Evolutionary conservation across 2,329 filamentous ascomycete species (phyloP).

Genomic region (Cryphonectria carpinicola): DNA sequence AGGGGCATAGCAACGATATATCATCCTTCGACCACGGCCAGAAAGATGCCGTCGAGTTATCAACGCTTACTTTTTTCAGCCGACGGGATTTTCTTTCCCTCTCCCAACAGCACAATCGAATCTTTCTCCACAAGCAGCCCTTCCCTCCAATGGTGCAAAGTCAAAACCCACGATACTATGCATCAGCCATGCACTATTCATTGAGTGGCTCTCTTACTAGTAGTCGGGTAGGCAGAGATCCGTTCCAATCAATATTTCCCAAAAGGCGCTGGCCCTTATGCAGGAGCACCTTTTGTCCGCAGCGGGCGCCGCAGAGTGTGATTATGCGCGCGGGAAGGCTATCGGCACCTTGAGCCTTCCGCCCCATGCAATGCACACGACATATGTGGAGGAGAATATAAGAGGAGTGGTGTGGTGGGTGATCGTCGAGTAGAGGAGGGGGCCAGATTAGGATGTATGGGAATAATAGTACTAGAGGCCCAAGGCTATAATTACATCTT

Average conservation of each 20-base stretch:
- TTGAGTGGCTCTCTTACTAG: background rate
- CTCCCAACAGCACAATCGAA: background rate
- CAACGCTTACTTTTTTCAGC: background rate
- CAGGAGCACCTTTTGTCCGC: background rate
- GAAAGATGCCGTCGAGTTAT: background rate
- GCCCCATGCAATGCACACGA: background rate
- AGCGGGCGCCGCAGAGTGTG: background rate
- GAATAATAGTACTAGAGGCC: background rate
- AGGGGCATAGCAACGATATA: background rate
- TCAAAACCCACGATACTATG: background rate
- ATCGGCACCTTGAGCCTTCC: background rate
- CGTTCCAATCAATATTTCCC: slow-evolving; percentile 9
- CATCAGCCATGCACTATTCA: background rate
- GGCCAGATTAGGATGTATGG: background rate
- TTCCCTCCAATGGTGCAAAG: background rate
- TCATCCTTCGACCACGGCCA: background rate
- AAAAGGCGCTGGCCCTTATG: background rate
- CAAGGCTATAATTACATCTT: background rate
- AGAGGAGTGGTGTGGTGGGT: background rate
- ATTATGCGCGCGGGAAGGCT: background rate
- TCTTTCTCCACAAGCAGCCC: background rate
- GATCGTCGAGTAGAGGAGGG: background rate
- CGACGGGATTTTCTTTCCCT: background rate
- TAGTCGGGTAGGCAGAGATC: background rate
- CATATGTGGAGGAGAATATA: background rate